Percentiles rank a stretch among this genome's conserved stretches.
phyloP scores from a whole-genome alignment of 176 grass and related monocot genomes.

The Carex cristatella region DNA sequence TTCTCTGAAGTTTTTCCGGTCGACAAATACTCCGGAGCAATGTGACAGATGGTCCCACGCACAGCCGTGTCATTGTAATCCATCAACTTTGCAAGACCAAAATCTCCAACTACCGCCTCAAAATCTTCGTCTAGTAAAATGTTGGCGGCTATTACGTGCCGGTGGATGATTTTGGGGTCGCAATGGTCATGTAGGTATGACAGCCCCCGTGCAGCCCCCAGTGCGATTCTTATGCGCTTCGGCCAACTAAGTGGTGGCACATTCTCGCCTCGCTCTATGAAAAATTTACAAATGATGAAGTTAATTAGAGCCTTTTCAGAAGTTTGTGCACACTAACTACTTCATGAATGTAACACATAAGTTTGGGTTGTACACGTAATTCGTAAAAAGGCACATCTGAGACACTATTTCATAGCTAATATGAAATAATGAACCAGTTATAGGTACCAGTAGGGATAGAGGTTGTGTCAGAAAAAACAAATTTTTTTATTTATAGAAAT shows the following conservation, averaged over 20 bases:
- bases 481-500: no score
- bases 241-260: conserved; percentile 49
- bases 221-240: conserved; percentile 47
- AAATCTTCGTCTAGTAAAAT: conserved; percentile 66
- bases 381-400: not conserved
- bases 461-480: no score
- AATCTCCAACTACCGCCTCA: conserved; percentile 70
- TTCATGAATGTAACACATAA: not conserved
- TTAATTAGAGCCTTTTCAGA: not conserved
- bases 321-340: not conserved
- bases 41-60: conserved; percentile 60
- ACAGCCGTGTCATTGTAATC: conserved; percentile 73
- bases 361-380: not conserved
- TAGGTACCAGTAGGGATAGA: not conserved
- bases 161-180: conserved; percentile 86
- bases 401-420: not conserved
- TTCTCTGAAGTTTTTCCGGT: conserved; percentile 73
- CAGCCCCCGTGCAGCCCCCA: conserved; percentile 65
- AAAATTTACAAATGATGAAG: not conserved
- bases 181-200: conserved; percentile 81
- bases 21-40: conserved; percentile 62
- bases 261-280: conserved; percentile 44
- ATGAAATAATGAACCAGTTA: not conserved
- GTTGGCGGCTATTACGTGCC: conserved; percentile 72
- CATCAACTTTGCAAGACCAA: conserved; percentile 70